These are phyloP conservation scores for Calocera viscosa DNA, from an alignment of 768 basidiomycete genomes.

Conservation along the genomic window DNA sequence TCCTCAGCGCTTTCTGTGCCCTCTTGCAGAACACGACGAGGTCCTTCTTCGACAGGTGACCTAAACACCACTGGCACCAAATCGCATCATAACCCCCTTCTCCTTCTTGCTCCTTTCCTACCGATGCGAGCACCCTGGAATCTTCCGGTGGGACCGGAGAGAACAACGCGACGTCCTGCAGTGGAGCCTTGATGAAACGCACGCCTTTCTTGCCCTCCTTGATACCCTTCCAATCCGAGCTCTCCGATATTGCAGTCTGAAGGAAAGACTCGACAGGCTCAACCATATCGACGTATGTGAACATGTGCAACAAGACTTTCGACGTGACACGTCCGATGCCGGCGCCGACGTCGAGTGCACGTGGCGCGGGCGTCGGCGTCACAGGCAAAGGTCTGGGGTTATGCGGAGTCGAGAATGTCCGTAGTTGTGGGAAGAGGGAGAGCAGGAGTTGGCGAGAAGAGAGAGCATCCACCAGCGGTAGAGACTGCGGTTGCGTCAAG, in stretches of 20 bases:
- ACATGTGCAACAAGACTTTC: conserved; percentile 77
- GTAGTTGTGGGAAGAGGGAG: conserved; percentile 65
- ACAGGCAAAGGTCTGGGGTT: conserved; percentile 33
- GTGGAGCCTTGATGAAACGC: conserved; percentile 61
- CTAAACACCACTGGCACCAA: conserved; percentile 97
- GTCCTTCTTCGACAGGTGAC: conserved; percentile 66
- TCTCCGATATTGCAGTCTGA: conserved; percentile 46
- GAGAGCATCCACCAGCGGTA: conserved; percentile 81
- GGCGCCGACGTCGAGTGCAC: conserved; percentile 83
- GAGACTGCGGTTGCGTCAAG: conserved; percentile 38
- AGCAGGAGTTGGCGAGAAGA: conserved; percentile 82
- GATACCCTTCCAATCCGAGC: conserved; percentile 53
- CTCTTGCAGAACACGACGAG: conserved; percentile 63
- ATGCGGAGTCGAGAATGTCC: conserved; percentile 60
- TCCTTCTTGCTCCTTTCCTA: conserved; percentile 34
- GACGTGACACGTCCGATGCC: conserved; percentile 88
- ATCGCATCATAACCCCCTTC: conserved; percentile 62
- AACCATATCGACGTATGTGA: conserved; percentile 74
- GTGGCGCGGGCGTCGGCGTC: conserved; percentile 29
- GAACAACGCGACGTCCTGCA: conserved; percentile 71
- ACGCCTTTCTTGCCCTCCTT: conserved; percentile 53
- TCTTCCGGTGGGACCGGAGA: conserved; percentile 24
- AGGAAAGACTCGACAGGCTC: conserved; percentile 79
- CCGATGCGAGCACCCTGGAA: conserved; percentile 43
- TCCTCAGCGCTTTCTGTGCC: conserved; percentile 48